Evolutionary conservation across 352 stramenopile genomes (phyloP).

Genomic region (Pythium dissimile): DNA sequence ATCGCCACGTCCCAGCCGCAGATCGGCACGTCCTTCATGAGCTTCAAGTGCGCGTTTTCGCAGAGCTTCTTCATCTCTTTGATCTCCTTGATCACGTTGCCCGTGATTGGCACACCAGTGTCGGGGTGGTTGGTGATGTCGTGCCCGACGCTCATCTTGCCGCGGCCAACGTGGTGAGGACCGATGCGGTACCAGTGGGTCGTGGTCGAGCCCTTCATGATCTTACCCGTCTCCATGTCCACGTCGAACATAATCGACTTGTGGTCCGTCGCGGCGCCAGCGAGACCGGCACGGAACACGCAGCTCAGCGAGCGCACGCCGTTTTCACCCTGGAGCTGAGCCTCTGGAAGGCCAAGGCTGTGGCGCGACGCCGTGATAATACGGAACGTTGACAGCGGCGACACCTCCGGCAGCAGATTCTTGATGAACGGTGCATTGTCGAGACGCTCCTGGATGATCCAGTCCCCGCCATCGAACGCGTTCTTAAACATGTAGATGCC

Average conservation of each 20-base stretch:
- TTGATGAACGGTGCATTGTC: constrained; percentile 92
- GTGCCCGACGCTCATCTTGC: constrained; percentile 81
- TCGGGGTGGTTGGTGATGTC: constrained; percentile 89
- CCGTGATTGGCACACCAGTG: constrained; percentile 83
- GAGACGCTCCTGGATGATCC: constrained; percentile 97
- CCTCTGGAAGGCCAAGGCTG: constrained; percentile 43
- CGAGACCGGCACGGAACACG: constrained; percentile 69
- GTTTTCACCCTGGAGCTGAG: constrained; percentile 45
- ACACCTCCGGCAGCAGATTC: constrained; percentile 89
- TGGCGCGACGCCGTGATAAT: constrained; percentile 95
- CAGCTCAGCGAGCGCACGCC: constrained; percentile 79
- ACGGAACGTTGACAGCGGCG: constrained; percentile 96
- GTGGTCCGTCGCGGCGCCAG: constrained; percentile 93
- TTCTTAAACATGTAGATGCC: constrained; percentile 98
- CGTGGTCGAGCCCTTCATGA: constrained; percentile 95
- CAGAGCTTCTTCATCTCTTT: constrained; percentile 81
- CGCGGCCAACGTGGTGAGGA: constrained; percentile 60
- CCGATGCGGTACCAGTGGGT: constrained; percentile 95
- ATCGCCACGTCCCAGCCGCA: constrained; percentile 93
- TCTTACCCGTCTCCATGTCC: constrained; percentile 91
- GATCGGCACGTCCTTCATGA: constrained; percentile 91
- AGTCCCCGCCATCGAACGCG: constrained; percentile 90
- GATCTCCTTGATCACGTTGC: constrained; percentile 87
- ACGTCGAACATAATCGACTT: constrained; percentile 98
- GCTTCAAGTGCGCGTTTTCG: constrained; percentile 83